Evolutionary conservation across 2,329 filamentous ascomycete species (phyloP), one percentile per base, ranked within the genome.

Genomic region (Esteya vermicola): DNA sequence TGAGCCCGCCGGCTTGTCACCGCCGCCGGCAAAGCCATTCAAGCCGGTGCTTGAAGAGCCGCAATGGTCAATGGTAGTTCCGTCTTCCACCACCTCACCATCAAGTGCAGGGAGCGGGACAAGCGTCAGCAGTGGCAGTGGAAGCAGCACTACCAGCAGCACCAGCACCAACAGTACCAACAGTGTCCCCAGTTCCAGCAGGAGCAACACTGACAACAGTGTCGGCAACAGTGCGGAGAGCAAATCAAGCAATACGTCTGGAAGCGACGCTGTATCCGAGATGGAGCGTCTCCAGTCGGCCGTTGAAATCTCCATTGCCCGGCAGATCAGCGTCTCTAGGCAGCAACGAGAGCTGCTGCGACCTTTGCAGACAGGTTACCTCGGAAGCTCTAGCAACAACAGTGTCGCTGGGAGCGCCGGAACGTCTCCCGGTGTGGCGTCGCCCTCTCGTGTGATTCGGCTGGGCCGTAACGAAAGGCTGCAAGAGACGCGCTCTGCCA

Each of bases 261-360:
- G n/a, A n/a, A n/a, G n/a, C n/a, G n/a, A n/a, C n/a, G n/a, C n/a
- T n/a, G n/a, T n/a, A 65, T n/a, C n/a, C n/a, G n/a, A 35, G 9
- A 22, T 23, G 13, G 25, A 25, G 22, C 22, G 23, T 14, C 33
- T 71, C 13, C 66, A 68, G 46, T 65, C 65, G 33, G 72, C 75
- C 2, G 75, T 78, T 4, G 71, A 80, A 54, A 64, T 78, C 34
- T 80, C 75, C 2, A 81, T 82, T 48, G 77, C 77, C 0, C 64
- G 78, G 2, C 76, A 81, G 53, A 79, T 82, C 47, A 78, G 72
- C 47, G 62, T 81, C 21, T 78, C 75, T 12, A 61, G 69, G 12
- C 66, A 75, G 54, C 78, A 81, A 54, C 63, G 71, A 16, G 67
- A 70, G 50, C 58, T 79, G 45, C 58, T 80, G 16, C 64, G 68